Evolutionary conservation across 148 eudicot species (phyloP), one percentile per base, ranked within the genome.

Genomic region (Tetragonia tetragonoides): DNA sequence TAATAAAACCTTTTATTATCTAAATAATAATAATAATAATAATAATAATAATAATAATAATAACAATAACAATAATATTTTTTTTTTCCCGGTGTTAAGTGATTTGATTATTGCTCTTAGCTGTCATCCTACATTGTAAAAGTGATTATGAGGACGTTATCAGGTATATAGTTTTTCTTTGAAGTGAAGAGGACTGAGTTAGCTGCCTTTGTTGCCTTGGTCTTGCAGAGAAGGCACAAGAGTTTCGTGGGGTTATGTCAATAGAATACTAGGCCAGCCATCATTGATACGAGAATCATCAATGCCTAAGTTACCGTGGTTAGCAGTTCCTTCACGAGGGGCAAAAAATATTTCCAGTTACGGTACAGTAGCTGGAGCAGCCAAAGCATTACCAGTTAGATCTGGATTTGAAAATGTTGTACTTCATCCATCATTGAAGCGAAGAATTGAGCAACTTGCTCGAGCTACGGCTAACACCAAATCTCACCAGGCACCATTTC

Each of bases 251-350:
- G 97, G 99, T 42, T 93, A 95, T 80, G 74, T 95, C 75, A 95
- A 95, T 79, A 89, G 97, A 62, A 91, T 93, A 77, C 90, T 95
- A 20, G 99, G 99, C 73, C 97, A 95, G 82, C 99, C 99, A 76
- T 93, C 99, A 77, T 81, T 95, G 70, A 91, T 95, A 78, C 89
- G 99, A 74, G 99, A 95, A 85, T 95, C 99, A 70, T 95, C 99
- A 64, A 91, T 95, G 90, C 83, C 90, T 38, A 95, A 89, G 86
- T 87, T 85, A 75, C 99, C 97, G 51, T 86, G 82, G 93, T 85
- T 94, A 62, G 84, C 88, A 54, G 73, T 87, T 51, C 79, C 81
- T 77, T 87, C 91, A 64, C 81, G 83, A 42, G 87, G 83, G 78
- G 82, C 81, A 68, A 86, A 77, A 57, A 91, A 84, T 76, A 7